Evolutionary conservation across 1,139 yeast genomes (phyloP), one percentile per base, ranked within the genome.

Genomic region (Yamadazyma triangularis): DNA sequence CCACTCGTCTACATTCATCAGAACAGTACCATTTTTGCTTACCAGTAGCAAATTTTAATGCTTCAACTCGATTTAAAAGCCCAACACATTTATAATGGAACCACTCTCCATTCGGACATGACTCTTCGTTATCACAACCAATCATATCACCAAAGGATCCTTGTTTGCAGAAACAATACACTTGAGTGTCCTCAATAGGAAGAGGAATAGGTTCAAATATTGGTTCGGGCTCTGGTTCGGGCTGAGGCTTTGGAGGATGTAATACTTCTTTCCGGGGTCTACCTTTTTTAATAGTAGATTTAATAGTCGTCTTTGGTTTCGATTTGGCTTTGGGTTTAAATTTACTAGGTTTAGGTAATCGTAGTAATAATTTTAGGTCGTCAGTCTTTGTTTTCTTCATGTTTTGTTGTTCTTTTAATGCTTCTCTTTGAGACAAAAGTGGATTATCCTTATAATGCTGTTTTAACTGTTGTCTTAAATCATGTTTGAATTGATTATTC

Each of bases 31-130:
- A 68, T 37, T 56, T 58, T 16, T 50, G 44, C 30, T 57, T 56
- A 2, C 69, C 68, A 4, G 60, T 53, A 12, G 66, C 47, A 34
- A 47, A 64, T 40, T 61, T 60, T 30, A 60, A 40, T 2, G 70
- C 71, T 16, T 63, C 70, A 2, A 62, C 71, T 29, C 64, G 41
- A 34, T 58, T 64, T 23, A 58, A 46, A 23, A 67, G 48, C 2
- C 72, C 72, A 20, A 68, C 73, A 42, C 74, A 68, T 38, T 66
- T 67, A 45, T 66, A 68, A 38, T 68, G 74, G 32, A 68, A 68
- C 74, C 74, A 68, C 31, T 65, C 73, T 3, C 74, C 74, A 38
- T 67, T 66, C 13, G 65, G 64, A 45, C 74, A 68, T 4, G 57
- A 44, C 1, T 42, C 47, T 32, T 54, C 60, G 38, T 66, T 62